These are phyloP conservation scores for Blastobotrys serpentis DNA, from an alignment of 1,139 yeast genomes.

Conservation along the genomic window DNA sequence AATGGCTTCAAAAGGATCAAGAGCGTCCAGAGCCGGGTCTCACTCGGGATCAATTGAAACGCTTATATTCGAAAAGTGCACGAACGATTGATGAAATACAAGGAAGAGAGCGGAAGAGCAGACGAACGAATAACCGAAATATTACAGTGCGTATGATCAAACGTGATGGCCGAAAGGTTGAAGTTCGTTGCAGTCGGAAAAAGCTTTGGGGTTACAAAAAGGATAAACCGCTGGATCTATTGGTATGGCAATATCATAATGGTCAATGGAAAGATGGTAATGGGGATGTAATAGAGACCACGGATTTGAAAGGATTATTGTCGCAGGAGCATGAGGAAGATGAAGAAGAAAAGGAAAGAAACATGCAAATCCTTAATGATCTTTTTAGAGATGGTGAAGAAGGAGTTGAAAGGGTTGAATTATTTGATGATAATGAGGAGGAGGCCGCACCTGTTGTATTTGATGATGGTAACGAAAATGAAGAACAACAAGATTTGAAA, in stretches of 20 bases:
- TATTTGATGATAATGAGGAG: slow-evolving; percentile 10
- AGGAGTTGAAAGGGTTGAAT: slow-evolving; percentile 17
- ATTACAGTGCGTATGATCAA: slow-evolving; percentile 66
- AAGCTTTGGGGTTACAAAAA: slow-evolving; percentile 91
- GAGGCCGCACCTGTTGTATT: slow-evolving; percentile 23
- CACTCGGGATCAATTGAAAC: slow-evolving; percentile 45
- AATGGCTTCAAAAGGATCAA: slow-evolving; percentile 47
- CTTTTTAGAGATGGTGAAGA: slow-evolving; percentile 37
- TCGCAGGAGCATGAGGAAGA: slow-evolving; percentile 23
- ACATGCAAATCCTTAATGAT: slow-evolving; percentile 27
- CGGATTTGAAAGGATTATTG: slow-evolving; percentile 19
- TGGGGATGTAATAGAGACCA: slow-evolving; percentile 69
- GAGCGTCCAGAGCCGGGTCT: slow-evolving; percentile 36
- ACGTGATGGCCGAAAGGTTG: slow-evolving; percentile 56
- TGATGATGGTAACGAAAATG: slow-evolving; percentile 17
- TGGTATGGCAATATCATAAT: slow-evolving; percentile 59
- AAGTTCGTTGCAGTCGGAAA: slow-evolving; percentile 56
- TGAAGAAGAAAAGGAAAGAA: slow-evolving; percentile 29
- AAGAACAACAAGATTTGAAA: slow-evolving; percentile 29
- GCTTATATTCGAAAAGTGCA: slow-evolving; percentile 42
- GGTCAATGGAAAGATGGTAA: slow-evolving; percentile 84
- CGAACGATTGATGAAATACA: slow-evolving; percentile 51
- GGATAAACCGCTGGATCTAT: slow-evolving; percentile 56
- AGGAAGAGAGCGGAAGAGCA: slow-evolving; percentile 62
- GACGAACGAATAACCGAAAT: slow-evolving; percentile 51